Percentiles rank a stretch among this genome's conserved stretches.
phyloP scores from a whole-genome alignment of 768 basidiomycete genomes.

The Hericium alpestre region DNA sequence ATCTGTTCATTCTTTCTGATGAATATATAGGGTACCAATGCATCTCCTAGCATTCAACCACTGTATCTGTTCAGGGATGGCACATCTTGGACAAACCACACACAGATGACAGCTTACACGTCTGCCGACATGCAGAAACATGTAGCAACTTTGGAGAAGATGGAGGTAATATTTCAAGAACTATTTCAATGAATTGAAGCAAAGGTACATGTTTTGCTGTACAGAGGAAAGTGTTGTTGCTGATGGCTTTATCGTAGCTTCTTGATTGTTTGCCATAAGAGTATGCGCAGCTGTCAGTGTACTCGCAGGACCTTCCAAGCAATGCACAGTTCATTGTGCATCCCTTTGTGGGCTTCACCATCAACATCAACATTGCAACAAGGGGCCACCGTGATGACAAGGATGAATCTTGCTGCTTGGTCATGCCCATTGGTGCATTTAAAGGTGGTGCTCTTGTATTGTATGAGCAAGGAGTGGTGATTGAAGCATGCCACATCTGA shows the following conservation, averaged over 20 bases:
- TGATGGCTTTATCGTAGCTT: not conserved
- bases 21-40: not conserved
- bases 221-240: no score
- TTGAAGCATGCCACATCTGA: not conserved
- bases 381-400: not conserved
- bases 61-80: not conserved
- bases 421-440: not conserved
- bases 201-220: not conserved
- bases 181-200: not conserved
- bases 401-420: not conserved
- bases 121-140: not conserved
- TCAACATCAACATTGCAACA: not conserved
- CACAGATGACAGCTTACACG: not conserved
- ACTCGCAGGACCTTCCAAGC: not conserved
- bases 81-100: not conserved
- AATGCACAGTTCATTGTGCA: not conserved
- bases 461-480: conserved; percentile 3
- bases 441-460: not conserved
- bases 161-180: not conserved
- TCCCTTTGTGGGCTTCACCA: not conserved
- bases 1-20: not conserved
- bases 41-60: not conserved
- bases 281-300: not conserved
- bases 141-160: not conserved
- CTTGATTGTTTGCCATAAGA: not conserved